phyloP scores from a whole-genome alignment of 768 basidiomycete species.

The Pisolithus tinctorius region DNA sequence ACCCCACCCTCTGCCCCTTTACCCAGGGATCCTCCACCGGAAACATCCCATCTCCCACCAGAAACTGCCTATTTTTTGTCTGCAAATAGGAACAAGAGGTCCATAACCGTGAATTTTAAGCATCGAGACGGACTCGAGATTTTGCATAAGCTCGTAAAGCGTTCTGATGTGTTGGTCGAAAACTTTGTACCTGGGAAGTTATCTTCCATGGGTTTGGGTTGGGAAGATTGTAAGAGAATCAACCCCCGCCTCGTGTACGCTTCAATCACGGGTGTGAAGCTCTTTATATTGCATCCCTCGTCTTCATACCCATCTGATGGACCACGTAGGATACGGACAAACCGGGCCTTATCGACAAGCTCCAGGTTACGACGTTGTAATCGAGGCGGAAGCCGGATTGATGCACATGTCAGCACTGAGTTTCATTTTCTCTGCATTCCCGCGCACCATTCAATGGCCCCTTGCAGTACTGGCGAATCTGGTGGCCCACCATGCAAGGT shows the following conservation, averaged over 20 bases:
- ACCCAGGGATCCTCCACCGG: constrained; percentile 40
- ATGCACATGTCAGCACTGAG: constrained; percentile 75
- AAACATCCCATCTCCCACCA: constrained; percentile 63
- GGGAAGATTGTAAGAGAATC: constrained; percentile 68
- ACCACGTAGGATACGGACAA: constrained; percentile 63
- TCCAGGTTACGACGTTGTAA: constrained; percentile 84
- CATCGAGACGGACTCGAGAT: constrained; percentile 68
- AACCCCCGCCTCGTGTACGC: constrained; percentile 83
- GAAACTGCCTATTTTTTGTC: constrained; percentile 93
- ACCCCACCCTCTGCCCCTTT: constrained; percentile 53
- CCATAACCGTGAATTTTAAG: constrained; percentile 88
- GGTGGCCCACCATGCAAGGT: constrained; percentile 86
- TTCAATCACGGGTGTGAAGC: constrained; percentile 69
- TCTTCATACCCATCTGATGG: not conserved
- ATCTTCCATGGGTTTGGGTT: constrained; percentile 77
- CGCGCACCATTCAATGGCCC: constrained; percentile 3
- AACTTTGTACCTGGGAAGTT: constrained; percentile 87
- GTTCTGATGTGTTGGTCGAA: constrained; percentile 84
- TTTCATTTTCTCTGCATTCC: constrained; percentile 5
- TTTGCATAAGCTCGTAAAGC: constrained; percentile 58
- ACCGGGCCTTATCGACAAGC: constrained; percentile 81
- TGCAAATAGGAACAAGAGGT: constrained; percentile 84
- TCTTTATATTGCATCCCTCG: not conserved
- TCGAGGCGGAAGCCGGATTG: constrained; percentile 86
- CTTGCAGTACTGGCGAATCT: constrained; percentile 74